A percentile compares a stretch with the other conserved stretches of the same genome.
These are phyloP conservation scores for Protostelium mycophagum DNA, from an alignment of 78 protist genomes.

Conservation along the genomic window DNA sequence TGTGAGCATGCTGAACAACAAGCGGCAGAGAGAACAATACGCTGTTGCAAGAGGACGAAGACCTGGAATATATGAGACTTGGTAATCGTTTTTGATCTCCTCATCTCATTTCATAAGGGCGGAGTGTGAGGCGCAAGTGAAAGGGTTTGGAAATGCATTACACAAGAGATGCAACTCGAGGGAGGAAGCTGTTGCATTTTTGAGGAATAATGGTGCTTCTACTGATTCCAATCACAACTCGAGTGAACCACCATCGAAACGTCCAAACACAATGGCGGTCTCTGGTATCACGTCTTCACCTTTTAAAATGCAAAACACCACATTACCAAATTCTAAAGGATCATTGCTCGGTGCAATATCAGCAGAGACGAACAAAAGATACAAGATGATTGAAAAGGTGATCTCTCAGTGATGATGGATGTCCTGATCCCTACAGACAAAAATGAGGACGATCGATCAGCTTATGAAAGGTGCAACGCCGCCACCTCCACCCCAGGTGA, in stretches of 20 bases:
- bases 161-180: not conserved
- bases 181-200: not conserved
- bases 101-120: not conserved
- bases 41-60: not conserved
- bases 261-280: not conserved
- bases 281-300: not conserved
- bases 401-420: too few relatives aligned
- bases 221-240: not conserved
- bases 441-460: too few relatives aligned
- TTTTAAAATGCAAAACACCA: not conserved
- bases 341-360: too few relatives aligned
- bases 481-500: too few relatives aligned
- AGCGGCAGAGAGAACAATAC: too few relatives aligned
- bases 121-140: not conserved
- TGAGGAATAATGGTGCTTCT: not conserved
- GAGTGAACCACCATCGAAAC: not conserved
- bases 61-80: not conserved
- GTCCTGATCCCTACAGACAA: too few relatives aligned
- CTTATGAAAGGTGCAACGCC: too few relatives aligned
- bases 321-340: too few relatives aligned
- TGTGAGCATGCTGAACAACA: too few relatives aligned
- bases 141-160: not conserved
- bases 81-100: not conserved
- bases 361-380: too few relatives aligned
- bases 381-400: too few relatives aligned